phyloP scores from a whole-genome alignment of 441 rosid genomes.

The Gossypium davidsonii region DNA sequence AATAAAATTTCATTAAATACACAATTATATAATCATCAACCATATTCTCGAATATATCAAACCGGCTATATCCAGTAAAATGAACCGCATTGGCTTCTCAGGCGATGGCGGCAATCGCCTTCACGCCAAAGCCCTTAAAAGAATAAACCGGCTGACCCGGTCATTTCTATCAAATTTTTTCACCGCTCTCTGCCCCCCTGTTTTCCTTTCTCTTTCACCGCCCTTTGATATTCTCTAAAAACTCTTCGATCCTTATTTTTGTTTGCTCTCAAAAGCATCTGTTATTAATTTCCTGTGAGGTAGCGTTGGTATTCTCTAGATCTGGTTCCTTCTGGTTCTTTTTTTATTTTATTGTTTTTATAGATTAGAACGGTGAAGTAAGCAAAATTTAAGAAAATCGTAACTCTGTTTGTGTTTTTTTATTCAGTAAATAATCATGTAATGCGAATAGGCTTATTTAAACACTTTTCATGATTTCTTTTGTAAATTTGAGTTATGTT shows the following conservation, averaged over 20 bases:
- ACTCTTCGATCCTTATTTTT: slow-evolving; percentile 21
- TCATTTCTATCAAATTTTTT: slow-evolving; percentile 21
- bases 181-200: slow-evolving; percentile 15
- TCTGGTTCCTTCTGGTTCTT: not conserved
- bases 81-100: not conserved
- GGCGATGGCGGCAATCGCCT: slow-evolving; percentile 6
- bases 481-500: not conserved
- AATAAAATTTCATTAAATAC: not conserved
- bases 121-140: not conserved
- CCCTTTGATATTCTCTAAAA: slow-evolving; percentile 14
- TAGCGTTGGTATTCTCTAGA: slow-evolving; percentile 7
- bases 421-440: not conserved
- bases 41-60: not conserved
- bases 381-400: not conserved
- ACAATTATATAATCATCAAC: not conserved
- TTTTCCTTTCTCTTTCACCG: not conserved
- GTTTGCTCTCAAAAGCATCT: slow-evolving; percentile 13
- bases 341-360: not conserved
- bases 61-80: slow-evolving; percentile 53
- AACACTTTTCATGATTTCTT: not conserved
- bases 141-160: slow-evolving; percentile 37
- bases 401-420: not conserved
- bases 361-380: not conserved
- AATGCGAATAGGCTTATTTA: not conserved
- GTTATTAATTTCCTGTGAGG: slow-evolving; percentile 20